phyloP scores from a whole-genome alignment of 768 basidiomycete species.

The Phlegmacium glaucopus region DNA sequence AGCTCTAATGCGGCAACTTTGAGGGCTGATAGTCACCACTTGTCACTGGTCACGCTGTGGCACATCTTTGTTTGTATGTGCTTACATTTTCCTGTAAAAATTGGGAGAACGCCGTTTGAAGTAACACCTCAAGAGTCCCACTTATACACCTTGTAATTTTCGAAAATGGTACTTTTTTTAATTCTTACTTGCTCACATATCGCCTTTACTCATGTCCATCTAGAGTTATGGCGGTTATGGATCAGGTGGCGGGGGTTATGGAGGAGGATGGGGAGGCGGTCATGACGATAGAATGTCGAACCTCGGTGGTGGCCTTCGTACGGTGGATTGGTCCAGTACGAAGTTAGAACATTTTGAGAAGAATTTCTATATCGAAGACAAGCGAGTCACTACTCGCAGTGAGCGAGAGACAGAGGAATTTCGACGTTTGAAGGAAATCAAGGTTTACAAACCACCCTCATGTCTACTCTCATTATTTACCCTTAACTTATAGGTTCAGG shows the following conservation, averaged over 20 bases:
- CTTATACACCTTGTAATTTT: too few relatives aligned
- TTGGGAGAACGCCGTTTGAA: too few relatives aligned
- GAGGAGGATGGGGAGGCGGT: constrained; percentile 52
- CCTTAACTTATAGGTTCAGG: constrained; percentile 67
- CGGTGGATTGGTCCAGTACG: constrained; percentile 79
- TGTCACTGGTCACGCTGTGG: too few relatives aligned
- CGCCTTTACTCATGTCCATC: too few relatives aligned
- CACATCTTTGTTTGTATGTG: too few relatives aligned
- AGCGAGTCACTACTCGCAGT: constrained; percentile 68
- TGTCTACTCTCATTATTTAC: not conserved
- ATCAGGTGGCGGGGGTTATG: constrained; percentile 44
- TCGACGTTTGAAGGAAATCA: constrained; percentile 80
- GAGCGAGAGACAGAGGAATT: constrained; percentile 92
- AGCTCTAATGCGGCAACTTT: too few relatives aligned
- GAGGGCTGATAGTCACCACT: too few relatives aligned
- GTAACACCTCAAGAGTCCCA: too few relatives aligned
- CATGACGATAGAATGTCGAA: constrained; percentile 72
- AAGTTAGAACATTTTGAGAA: constrained; percentile 90
- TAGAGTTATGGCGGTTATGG: constrained; percentile 33
- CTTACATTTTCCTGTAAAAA: too few relatives aligned
- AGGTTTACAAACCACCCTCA: constrained; percentile 40
- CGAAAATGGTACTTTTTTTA: too few relatives aligned
- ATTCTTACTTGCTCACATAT: too few relatives aligned
- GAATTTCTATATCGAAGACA: constrained; percentile 95
- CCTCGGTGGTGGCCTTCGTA: constrained; percentile 78